Percentiles rank a stretch among this genome's conserved stretches.
Conservation (phyloP, 352 stramenopile species). For the Globisporangium iwayamae region DNA sequence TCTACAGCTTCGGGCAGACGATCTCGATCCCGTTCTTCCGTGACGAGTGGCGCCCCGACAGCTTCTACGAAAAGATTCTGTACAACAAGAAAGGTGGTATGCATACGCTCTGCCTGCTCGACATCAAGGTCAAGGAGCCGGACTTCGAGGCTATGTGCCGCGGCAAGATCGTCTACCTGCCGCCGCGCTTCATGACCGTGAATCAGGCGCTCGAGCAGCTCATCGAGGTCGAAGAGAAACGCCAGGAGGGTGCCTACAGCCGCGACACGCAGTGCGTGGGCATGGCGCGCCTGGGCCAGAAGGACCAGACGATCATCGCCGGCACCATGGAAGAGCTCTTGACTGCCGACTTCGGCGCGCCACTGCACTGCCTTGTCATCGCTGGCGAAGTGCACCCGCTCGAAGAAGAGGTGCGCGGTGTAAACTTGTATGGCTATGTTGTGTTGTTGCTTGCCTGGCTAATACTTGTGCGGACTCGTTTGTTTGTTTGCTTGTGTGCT, state of each 20-base stretch:
- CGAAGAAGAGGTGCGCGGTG: constrained; percentile 90
- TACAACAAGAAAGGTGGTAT: constrained; percentile 96
- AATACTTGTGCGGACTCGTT: not conserved
- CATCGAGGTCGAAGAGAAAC: constrained; percentile 91
- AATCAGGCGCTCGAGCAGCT: constrained; percentile 95
- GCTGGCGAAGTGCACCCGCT: constrained; percentile 94
- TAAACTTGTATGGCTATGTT: constrained; percentile 1
- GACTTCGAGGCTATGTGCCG: constrained; percentile 97
- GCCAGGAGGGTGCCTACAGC: constrained; percentile 84
- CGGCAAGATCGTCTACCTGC: constrained; percentile 91
- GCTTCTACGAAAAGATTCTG: constrained; percentile 98
- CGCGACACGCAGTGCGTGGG: constrained; percentile 87
- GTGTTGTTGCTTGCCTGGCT: not conserved
- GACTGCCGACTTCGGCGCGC: constrained; percentile 93
- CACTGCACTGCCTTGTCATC: constrained; percentile 97
- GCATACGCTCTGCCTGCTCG: constrained; percentile 97
- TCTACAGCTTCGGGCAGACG: constrained; percentile 99
- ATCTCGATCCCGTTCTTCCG: constrained; percentile 98
- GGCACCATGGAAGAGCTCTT: constrained; percentile 94
- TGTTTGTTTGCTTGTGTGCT: constrained; percentile 1
- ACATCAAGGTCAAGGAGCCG: constrained; percentile 99
- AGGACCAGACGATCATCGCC: constrained; percentile 91
- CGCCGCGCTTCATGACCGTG: constrained; percentile 98
- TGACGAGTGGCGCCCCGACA: constrained; percentile 94
- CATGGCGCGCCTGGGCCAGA: constrained; percentile 94